Evolutionary conservation across 306 rosid species (phyloP).

Genomic region (Potentilla sterilis): DNA sequence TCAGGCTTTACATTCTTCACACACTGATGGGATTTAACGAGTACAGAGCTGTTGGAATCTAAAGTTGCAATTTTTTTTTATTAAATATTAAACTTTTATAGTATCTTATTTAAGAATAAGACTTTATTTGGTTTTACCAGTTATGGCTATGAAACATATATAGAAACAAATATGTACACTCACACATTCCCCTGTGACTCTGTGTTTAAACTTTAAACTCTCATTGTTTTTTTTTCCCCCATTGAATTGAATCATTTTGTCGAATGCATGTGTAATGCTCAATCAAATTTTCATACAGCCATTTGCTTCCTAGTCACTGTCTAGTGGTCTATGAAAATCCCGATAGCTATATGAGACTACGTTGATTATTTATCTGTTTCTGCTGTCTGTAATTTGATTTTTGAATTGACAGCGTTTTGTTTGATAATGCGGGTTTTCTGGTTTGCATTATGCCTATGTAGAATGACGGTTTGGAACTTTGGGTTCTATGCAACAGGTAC

Average conservation of each 20-base stretch:
- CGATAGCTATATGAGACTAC: background rate
- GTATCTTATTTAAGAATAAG: background rate
- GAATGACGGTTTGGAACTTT: constrained; percentile 1
- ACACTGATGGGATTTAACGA: background rate
- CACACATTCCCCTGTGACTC: background rate
- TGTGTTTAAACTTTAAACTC: background rate
- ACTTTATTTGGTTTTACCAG: background rate
- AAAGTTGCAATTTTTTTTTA: background rate
- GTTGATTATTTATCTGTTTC: constrained; percentile 6
- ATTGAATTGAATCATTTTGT: background rate
- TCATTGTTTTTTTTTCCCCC: too few species aligned
- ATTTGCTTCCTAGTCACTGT: background rate
- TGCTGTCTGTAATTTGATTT: background rate
- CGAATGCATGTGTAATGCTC: background rate
- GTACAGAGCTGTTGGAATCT: background rate
- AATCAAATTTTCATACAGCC: background rate
- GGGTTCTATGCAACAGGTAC: constrained; percentile 58
- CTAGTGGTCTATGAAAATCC: background rate
- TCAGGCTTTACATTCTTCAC: background rate
- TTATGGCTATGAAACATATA: background rate
- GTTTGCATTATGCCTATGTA: constrained; percentile 15
- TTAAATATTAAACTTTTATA: background rate
- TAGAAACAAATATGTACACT: background rate
- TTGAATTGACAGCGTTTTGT: background rate
- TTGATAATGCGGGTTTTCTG: background rate